These are phyloP conservation scores for Schizothecium vesticola DNA, from an alignment of 495 filamentous ascomycete species.

Conservation along the genomic window DNA sequence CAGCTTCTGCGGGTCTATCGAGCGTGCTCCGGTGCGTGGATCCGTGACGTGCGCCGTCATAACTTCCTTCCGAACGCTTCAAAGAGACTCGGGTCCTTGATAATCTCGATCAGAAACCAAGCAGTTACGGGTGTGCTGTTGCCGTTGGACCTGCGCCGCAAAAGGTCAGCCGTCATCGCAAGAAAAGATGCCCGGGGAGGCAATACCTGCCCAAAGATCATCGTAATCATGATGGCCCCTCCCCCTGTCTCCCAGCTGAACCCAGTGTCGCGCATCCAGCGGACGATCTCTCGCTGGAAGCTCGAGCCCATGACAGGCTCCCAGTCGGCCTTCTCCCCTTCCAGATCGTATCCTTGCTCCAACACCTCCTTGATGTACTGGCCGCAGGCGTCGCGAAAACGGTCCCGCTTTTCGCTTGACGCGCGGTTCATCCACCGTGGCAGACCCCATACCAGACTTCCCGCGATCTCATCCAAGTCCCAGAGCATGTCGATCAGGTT, in stretches of 20 bases:
- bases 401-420: not conserved
- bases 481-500: constrained; percentile 8
- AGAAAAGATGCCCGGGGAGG: not conserved
- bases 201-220: not conserved
- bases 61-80: not conserved
- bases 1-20: not conserved
- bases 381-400: not conserved
- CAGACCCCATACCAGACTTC: not conserved
- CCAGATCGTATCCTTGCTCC: constrained; percentile 11
- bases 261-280: not conserved
- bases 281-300: constrained; percentile 4
- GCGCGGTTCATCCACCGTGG: not conserved
- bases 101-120: not conserved
- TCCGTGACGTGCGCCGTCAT: not conserved
- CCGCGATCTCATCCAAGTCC: constrained; percentile 1
- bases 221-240: not conserved
- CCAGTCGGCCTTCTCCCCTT: constrained; percentile 20
- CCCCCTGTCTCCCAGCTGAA: not conserved
- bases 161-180: not conserved
- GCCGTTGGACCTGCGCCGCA: not conserved
- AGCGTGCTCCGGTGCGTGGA: not conserved
- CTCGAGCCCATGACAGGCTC: constrained; percentile 23
- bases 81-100: not conserved
- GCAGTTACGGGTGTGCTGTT: not conserved
- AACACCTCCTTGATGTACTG: not conserved